Evolutionary conservation across 108 stramenopile species (phyloP), one percentile per base, ranked within the genome.

Genomic region (Pseudonitzschia pungens): DNA sequence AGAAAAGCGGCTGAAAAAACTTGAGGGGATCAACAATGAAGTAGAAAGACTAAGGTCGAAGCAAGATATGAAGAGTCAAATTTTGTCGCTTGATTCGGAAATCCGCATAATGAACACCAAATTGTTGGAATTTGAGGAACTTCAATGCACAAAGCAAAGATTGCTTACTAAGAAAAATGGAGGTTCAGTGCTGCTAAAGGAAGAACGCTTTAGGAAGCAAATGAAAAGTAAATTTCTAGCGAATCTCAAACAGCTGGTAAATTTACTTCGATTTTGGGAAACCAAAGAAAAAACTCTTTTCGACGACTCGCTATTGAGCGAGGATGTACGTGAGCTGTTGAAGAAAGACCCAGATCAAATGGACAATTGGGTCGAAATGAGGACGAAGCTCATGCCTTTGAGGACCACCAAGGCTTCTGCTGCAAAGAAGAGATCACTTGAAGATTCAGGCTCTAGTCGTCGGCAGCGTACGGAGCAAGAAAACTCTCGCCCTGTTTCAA

Each of bases 191-290:
- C 50, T 69, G 2, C 72, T 92, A 11, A 89, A 88, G 59, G 91
- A 95, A 69, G 94, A 91, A 71, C 77, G 84, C 15, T 92, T 84
- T 69, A 77, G 94, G 28, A 92, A 90, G 57, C 90, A 95, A 63
- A 95, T 92, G 89, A 83, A 92, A 76, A 48, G 70, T 7, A 95
- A 87, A 70, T 91, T 92, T 69, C 68, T 77, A 14, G 48, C 85
- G 2, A 89, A 92, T 68, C 81, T 92, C 32, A 84, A 83, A 32
- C 76, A 84, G 43, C 81, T 95, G 9, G 68, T 80, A 8, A 62
- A 72, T 28, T 55, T 84, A 15, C 82, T 92, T 28, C 72, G 81
- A 60, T 69, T 71, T 32, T 95, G 94, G 94, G 77, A 85, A 58
- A 63, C 59, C 2, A 54, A 70, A 24, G 90, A 92, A 68, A 84